Conservation (phyloP, 2,329 filamentous ascomycete species). For the Colletotrichum destructivum region DNA sequence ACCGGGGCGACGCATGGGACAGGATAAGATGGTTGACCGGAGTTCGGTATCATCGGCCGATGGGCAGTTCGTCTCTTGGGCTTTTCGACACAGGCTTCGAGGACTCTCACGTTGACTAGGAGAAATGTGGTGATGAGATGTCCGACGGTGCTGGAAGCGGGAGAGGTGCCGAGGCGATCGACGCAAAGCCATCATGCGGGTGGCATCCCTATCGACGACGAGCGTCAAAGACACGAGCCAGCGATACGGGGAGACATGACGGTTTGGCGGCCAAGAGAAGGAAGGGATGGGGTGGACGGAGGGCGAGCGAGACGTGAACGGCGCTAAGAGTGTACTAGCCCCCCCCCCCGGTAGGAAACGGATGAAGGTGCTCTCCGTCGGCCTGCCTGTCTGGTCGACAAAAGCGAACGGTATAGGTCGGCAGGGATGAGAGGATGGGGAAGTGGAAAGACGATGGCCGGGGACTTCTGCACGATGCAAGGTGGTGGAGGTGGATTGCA, state of each 20-base stretch:
- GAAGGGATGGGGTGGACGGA: conserved; percentile 18
- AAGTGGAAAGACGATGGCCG: conserved; percentile 6
- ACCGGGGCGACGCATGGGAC: background rate
- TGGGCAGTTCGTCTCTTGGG: conserved; percentile 16
- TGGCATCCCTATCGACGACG: background rate
- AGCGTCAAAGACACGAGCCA: conserved; percentile 5
- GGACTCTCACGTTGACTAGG: conserved; percentile 13
- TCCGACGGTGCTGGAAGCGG: conserved; percentile 37
- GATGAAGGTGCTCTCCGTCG: conserved; percentile 13
- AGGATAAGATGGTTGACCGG: background rate
- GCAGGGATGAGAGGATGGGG: conserved; percentile 25
- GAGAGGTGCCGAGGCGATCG: conserved; percentile 33
- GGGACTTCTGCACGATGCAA: conserved; percentile 18
- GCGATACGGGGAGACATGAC: background rate
- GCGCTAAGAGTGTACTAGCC: conserved; percentile 24
- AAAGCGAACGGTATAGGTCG: conserved; percentile 15
- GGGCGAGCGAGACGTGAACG: conserved; percentile 10
- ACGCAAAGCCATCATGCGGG: conserved; percentile 13
- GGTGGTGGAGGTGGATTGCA: conserved; percentile 12
- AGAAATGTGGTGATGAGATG: conserved; percentile 25
- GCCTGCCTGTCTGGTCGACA: conserved; percentile 31
- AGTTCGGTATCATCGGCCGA: conserved; percentile 2
- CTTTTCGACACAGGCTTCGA: background rate
- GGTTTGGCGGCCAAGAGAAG: conserved; percentile 27
- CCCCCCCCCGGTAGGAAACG: background rate